Conservation (phyloP, 2,329 filamentous ascomycete genomes). For the Colletotrichum siamense region DNA sequence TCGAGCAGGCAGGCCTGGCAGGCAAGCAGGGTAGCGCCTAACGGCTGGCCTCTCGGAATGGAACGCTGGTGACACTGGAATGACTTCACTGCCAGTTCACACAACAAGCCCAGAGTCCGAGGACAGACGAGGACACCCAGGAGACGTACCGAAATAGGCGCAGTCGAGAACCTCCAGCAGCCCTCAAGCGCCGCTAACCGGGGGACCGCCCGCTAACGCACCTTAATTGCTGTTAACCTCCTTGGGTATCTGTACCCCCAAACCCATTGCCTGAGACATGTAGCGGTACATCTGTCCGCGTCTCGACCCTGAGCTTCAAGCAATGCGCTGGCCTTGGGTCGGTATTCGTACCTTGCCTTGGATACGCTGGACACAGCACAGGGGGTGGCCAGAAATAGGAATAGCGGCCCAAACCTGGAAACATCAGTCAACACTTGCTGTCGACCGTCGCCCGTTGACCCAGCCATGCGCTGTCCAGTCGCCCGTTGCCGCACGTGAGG, state of each 20-base stretch:
- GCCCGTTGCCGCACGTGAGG: slow-evolving; percentile 16
- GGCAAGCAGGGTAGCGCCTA: not conserved
- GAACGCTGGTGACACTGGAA: not conserved
- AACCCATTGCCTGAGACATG: not conserved
- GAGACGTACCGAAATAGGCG: not conserved
- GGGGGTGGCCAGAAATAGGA: not conserved
- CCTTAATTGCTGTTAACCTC: slow-evolving; percentile 2
- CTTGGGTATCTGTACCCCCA: not conserved
- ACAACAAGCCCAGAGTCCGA: not conserved
- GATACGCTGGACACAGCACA: not conserved
- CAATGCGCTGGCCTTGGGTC: not conserved
- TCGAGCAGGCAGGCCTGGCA: too few relatives aligned
- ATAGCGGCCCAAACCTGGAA: slow-evolving; percentile 17
- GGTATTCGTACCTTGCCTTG: too few relatives aligned
- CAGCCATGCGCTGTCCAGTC: not conserved
- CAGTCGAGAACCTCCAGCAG: not conserved
- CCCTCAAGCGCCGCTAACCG: not conserved
- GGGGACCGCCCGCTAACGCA: not conserved
- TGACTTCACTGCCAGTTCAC: slow-evolving; percentile 4
- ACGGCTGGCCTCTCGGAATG: not conserved
- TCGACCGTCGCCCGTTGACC: not conserved
- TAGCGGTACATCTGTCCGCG: not conserved
- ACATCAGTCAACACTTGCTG: not conserved
- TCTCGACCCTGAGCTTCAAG: not conserved
- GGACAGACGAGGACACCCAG: not conserved